These are phyloP conservation scores for Backusella luteola DNA, from an alignment of 192 early-diverging fungal genomes.

Conservation along the genomic window DNA sequence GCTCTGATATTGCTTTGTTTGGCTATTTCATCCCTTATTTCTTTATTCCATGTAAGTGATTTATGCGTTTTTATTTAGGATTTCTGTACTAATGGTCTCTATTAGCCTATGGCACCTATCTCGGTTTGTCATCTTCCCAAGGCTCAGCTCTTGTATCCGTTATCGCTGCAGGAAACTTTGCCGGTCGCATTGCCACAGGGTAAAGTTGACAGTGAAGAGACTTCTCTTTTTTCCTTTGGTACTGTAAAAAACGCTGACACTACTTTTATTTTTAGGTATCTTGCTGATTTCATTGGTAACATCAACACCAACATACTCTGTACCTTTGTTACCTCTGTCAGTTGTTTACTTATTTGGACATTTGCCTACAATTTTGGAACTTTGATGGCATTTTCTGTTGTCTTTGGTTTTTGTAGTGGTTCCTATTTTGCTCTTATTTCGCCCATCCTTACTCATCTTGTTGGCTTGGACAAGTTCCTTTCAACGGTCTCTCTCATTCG, in stretches of 20 bases:
- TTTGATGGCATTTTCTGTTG: constrained; percentile 27
- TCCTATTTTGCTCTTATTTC: constrained; percentile 32
- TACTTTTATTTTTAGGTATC: background rate
- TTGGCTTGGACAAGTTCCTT: constrained; percentile 22
- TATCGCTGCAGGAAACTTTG: constrained; percentile 17
- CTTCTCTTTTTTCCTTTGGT: background rate
- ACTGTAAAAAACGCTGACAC: background rate
- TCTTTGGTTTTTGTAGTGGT: constrained; percentile 34
- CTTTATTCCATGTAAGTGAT: constrained; percentile 22
- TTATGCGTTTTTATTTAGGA: too few relatives aligned
- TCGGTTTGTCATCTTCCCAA: constrained; percentile 24
- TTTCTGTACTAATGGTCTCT: background rate
- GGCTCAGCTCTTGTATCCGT: constrained; percentile 20
- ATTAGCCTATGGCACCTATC: constrained; percentile 18
- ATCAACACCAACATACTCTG: constrained; percentile 30
- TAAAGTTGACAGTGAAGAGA: background rate
- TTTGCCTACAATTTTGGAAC: constrained; percentile 26
- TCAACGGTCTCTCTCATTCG: constrained; percentile 17
- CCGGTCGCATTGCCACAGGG: constrained; percentile 24
- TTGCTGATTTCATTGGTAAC: constrained; percentile 27
- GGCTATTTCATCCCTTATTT: constrained; percentile 33
- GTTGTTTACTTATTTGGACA: constrained; percentile 27
- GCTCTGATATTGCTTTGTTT: constrained; percentile 11
- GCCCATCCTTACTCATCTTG: constrained; percentile 15
- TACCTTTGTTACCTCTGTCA: constrained; percentile 14